Evolutionary conservation across 352 stramenopile species (phyloP).

Genomic region (Phytophthora agathidicida): DNA sequence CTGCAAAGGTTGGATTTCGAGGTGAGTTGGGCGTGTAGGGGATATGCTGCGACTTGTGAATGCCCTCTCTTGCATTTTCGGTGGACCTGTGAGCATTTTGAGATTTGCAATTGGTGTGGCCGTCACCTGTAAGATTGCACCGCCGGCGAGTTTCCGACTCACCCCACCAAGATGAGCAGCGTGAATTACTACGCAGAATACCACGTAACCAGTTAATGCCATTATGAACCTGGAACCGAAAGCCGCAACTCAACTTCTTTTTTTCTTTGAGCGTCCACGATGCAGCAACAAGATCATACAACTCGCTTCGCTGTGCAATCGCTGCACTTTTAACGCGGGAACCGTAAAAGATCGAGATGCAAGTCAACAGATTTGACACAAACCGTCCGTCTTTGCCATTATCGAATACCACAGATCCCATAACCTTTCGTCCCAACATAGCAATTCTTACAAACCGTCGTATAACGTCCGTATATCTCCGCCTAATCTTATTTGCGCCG

Average conservation of each 20-base stretch:
- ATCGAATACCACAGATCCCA: conserved; percentile 1
- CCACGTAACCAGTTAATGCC: too few species aligned
- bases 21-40: conserved; percentile 5
- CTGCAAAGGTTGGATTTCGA: not conserved
- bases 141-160: not conserved
- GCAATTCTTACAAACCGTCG: too few species aligned
- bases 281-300: not conserved
- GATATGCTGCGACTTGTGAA: conserved; percentile 15
- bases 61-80: conserved; percentile 15
- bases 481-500: too few species aligned
- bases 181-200: too few species aligned
- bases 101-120: too few species aligned
- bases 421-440: too few species aligned
- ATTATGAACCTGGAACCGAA: too few species aligned
- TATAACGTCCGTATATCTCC: too few species aligned
- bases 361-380: conserved; percentile 3
- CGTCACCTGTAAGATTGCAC: too few species aligned
- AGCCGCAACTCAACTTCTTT: not conserved
- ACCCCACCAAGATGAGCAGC: conserved; percentile 17
- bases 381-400: not conserved
- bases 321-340: conserved; percentile 2
- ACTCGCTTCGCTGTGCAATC: conserved; percentile 4
- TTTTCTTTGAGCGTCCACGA: conserved; percentile 1
- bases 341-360: conserved; percentile 8
- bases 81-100: conserved; percentile 1